phyloP scores from a whole-genome alignment of 495 filamentous ascomycete species.

The Tetracladium setigerum region DNA sequence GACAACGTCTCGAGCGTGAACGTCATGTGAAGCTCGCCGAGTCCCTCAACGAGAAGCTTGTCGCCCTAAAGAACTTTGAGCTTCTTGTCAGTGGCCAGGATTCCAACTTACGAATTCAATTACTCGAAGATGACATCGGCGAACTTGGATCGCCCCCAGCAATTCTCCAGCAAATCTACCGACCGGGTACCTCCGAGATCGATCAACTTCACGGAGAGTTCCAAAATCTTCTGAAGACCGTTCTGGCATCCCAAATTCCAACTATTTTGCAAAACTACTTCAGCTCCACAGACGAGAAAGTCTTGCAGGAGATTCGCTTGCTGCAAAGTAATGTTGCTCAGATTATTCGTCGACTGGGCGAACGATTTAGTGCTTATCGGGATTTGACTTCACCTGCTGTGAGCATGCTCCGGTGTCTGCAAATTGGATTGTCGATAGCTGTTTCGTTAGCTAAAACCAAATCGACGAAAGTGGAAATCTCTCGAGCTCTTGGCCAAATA shows the following conservation, averaged over 20 bases:
- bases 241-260: slow-evolving; percentile 48
- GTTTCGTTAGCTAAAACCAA: slow-evolving; percentile 22
- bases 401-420: slow-evolving; percentile 74
- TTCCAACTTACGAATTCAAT: slow-evolving; percentile 51
- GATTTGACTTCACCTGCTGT: slow-evolving; percentile 75
- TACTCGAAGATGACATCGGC: slow-evolving; percentile 50
- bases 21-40: slow-evolving; percentile 49
- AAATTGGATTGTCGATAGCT: slow-evolving; percentile 62
- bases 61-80: slow-evolving; percentile 59
- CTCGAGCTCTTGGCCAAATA: slow-evolving; percentile 24
- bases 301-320: slow-evolving; percentile 40
- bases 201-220: slow-evolving; percentile 75
- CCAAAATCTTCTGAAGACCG: slow-evolving; percentile 58
- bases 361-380: slow-evolving; percentile 66
- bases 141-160: slow-evolving; percentile 55
- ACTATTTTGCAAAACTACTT: slow-evolving; percentile 18
- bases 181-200: slow-evolving; percentile 61
- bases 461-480: slow-evolving; percentile 16
- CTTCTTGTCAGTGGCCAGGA: slow-evolving; percentile 56
- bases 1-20: slow-evolving; percentile 61
- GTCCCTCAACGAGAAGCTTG: slow-evolving; percentile 47
- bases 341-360: slow-evolving; percentile 55
- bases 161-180: slow-evolving; percentile 48
- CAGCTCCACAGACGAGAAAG: background rate
- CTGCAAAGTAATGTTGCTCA: slow-evolving; percentile 65